Conservation (phyloP, 2,329 filamentous ascomycete species). For the Talaromyces sp. region DNA sequence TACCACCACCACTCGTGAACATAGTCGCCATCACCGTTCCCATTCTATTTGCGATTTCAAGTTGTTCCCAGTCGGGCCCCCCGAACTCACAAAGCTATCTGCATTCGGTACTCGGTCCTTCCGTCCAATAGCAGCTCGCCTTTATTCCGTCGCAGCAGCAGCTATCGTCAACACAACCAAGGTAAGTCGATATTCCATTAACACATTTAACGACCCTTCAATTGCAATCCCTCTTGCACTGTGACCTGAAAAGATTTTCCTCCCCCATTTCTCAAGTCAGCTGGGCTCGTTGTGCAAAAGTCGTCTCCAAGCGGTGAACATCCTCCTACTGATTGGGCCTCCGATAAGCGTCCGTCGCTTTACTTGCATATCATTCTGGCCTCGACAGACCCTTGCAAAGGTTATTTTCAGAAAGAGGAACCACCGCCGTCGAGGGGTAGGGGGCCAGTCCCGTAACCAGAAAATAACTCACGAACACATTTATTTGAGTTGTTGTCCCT, state of each 20-base stretch:
- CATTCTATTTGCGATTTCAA: not conserved
- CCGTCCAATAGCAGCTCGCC: slow-evolving; percentile 9
- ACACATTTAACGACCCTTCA: not conserved
- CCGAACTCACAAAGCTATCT: not conserved
- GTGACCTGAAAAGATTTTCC: not conserved
- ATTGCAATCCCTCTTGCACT: not conserved
- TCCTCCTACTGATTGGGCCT: slow-evolving; percentile 6
- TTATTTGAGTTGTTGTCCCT: not conserved
- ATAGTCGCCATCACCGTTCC: not conserved
- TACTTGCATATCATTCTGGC: slow-evolving; percentile 9
- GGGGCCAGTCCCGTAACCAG: slow-evolving; percentile 2
- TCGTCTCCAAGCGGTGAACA: slow-evolving; percentile 16
- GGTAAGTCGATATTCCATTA: not conserved
- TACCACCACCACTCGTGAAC: not conserved
- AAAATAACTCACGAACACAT: not conserved
- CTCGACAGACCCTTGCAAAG: not conserved
- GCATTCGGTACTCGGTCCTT: not conserved
- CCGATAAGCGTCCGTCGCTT: slow-evolving; percentile 11
- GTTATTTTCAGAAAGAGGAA: not conserved
- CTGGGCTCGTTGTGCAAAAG: slow-evolving; percentile 14
- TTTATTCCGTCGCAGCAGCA: not conserved
- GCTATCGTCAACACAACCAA: not conserved
- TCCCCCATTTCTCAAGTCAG: not conserved
- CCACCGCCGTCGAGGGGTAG: not conserved
- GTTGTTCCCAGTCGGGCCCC: not conserved